A percentile compares a stretch with the other conserved stretches of the same genome.
Conservation (phyloP, 257 asterid genomes). For the Apocynum venetum region DNA sequence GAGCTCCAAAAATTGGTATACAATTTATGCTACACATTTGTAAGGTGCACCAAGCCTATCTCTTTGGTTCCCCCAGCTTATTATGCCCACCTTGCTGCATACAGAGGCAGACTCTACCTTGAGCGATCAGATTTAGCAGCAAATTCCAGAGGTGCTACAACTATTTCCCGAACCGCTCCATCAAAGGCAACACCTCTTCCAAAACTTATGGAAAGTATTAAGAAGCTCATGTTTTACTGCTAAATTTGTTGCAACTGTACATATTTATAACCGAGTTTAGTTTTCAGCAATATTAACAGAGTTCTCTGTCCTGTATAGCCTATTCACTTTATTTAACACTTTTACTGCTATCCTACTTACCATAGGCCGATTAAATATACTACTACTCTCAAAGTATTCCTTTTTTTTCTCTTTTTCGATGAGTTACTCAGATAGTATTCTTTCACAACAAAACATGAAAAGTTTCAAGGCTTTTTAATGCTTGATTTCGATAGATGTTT, state of each 20-base stretch:
- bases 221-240: slow-evolving; percentile 92
- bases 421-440: neutral
- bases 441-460: neutral
- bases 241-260: slow-evolving; percentile 24
- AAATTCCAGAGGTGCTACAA: neutral
- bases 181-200: slow-evolving; percentile 74
- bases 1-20: slow-evolving; percentile 83
- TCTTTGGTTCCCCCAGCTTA: slow-evolving; percentile 94
- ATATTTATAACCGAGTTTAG: slow-evolving; percentile 3
- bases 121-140: slow-evolving; percentile 46
- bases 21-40: slow-evolving; percentile 89
- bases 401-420: too few species aligned
- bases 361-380: neutral
- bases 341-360: neutral
- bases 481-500: neutral
- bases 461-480: neutral
- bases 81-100: slow-evolving; percentile 94
- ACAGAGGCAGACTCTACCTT: slow-evolving; percentile 80
- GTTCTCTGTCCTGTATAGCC: slow-evolving; percentile 9
- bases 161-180: slow-evolving; percentile 51
- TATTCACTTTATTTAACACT: neutral
- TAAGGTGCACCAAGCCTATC: slow-evolving; percentile 92
- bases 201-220: slow-evolving; percentile 68
- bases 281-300: slow-evolving; percentile 7
- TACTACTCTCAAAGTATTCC: neutral